Percentiles rank a stretch among this genome's conserved stretches.
phyloP scores from a whole-genome alignment of 257 asterid genomes.

The Euphrasia confusa region DNA sequence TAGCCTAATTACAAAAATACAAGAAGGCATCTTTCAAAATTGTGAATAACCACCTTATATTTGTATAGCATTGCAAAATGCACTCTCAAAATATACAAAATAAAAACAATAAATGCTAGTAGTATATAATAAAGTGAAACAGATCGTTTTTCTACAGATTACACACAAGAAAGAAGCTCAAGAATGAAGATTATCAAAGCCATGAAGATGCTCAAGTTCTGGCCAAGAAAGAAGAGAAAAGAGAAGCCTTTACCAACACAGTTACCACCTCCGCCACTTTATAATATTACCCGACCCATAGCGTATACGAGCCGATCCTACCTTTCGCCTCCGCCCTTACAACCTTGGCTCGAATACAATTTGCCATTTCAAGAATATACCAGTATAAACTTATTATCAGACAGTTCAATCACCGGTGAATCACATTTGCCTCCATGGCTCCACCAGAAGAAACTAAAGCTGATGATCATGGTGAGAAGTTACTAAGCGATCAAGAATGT shows the following conservation, averaged over 20 bases:
- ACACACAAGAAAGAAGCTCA: neutral
- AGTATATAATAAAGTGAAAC: too few relatives aligned
- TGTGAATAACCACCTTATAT: neutral
- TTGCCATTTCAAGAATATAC: slow-evolving; percentile 28
- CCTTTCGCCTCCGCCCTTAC: slow-evolving; percentile 73
- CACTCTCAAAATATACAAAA: neutral
- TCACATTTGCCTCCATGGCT: neutral
- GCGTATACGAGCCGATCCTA: slow-evolving; percentile 34
- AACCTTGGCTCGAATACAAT: slow-evolving; percentile 50
- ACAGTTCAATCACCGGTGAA: neutral
- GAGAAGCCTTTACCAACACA: slow-evolving; percentile 21
- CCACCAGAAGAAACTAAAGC: neutral
- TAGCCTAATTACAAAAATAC: neutral
- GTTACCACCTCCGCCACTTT: slow-evolving; percentile 25
- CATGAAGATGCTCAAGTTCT: slow-evolving; percentile 61
- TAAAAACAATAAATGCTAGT: too few relatives aligned
- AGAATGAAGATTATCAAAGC: slow-evolving; percentile 60
- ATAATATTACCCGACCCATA: slow-evolving; percentile 12
- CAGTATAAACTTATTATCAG: neutral
- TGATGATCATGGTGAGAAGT: slow-evolving; percentile 12
- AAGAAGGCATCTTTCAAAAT: neutral
- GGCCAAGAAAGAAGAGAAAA: slow-evolving; percentile 63
- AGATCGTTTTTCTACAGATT: neutral
- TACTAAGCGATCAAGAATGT: slow-evolving; percentile 9
- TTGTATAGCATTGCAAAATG: neutral